A percentile compares a stretch with the other conserved stretches of the same genome.
These are phyloP conservation scores for Colletotrichum lentis DNA, from an alignment of 2,329 filamentous ascomycete species.

Conservation along the genomic window DNA sequence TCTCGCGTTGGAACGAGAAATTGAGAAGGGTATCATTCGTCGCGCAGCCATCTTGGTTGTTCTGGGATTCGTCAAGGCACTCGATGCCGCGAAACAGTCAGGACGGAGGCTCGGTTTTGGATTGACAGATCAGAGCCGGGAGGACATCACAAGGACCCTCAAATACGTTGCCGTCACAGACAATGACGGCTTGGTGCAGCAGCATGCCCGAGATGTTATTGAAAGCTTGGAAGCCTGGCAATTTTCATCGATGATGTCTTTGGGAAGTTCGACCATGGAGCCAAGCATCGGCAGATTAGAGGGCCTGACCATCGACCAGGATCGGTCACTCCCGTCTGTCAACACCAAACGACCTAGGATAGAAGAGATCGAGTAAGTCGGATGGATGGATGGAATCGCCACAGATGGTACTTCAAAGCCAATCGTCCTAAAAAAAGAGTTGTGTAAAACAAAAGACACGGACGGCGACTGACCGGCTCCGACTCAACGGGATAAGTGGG, in stretches of 20 bases:
- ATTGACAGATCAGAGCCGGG: slow-evolving; percentile 62
- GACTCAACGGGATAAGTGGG: neutral
- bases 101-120: slow-evolving; percentile 61
- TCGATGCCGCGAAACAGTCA: slow-evolving; percentile 62
- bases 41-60: slow-evolving; percentile 72
- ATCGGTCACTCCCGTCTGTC: slow-evolving; percentile 25
- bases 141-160: slow-evolving; percentile 69
- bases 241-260: slow-evolving; percentile 59
- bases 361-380: slow-evolving; percentile 66
- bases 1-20: slow-evolving; percentile 67
- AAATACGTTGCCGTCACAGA: slow-evolving; percentile 72
- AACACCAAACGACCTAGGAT: slow-evolving; percentile 52
- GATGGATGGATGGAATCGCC: neutral
- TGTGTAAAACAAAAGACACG: neutral
- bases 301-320: slow-evolving; percentile 25
- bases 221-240: slow-evolving; percentile 72
- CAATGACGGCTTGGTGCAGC: slow-evolving; percentile 71
- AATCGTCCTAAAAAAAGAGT: no score
- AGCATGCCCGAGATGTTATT: slow-evolving; percentile 72
- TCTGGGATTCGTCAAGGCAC: slow-evolving; percentile 66
- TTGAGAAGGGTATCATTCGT: slow-evolving; percentile 70
- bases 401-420: neutral
- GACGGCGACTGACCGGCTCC: neutral
- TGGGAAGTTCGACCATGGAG: neutral
- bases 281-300: slow-evolving; percentile 25